These are phyloP conservation scores for Zizania palustris DNA, from an alignment of 202 grass and related monocot species.

Conservation along the genomic window DNA sequence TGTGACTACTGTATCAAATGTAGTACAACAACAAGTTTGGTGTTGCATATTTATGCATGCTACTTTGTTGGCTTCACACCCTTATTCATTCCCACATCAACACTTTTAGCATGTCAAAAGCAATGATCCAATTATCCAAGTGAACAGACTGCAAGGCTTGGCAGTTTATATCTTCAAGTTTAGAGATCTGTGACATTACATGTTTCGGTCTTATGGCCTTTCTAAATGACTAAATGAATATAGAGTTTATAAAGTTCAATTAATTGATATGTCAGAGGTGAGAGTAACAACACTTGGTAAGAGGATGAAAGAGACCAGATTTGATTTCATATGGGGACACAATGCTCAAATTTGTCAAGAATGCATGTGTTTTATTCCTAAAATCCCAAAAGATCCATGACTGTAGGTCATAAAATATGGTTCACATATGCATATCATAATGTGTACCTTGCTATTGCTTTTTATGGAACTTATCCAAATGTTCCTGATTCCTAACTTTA, in stretches of 20 bases:
- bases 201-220: not conserved
- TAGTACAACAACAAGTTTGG: not conserved
- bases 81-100: constrained; percentile 1
- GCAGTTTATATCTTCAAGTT: constrained; percentile 14
- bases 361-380: not conserved
- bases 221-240: not conserved
- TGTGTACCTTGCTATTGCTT: not conserved
- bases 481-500: not conserved
- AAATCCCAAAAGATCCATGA: not conserved
- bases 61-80: constrained; percentile 9
- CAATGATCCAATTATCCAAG: constrained; percentile 22
- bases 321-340: not conserved
- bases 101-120: constrained; percentile 19
- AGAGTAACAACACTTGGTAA: not conserved
- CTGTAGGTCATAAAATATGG: not conserved
- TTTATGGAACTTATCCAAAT: not conserved
- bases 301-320: not conserved
- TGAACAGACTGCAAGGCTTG: not conserved
- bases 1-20: constrained; percentile 1
- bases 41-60: not conserved
- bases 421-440: not conserved
- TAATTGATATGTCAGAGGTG: not conserved
- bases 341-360: not conserved
- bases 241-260: not conserved
- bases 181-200: not conserved